Evolutionary conservation across 257 asterid genomes (phyloP), one percentile per base, ranked within the genome.

Genomic region (Solanum boliviense): DNA sequence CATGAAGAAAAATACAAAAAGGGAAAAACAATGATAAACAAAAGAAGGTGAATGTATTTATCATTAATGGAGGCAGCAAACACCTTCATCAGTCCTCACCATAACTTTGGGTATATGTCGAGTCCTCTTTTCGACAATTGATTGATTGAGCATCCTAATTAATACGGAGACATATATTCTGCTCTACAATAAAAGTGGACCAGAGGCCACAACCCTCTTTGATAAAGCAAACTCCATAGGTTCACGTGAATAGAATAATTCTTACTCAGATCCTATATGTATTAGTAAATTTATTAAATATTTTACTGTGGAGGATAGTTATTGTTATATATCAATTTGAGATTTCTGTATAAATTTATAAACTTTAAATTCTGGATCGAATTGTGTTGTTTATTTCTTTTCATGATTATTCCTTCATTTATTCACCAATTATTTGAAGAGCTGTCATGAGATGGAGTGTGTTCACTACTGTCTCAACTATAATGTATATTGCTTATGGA

Each of bases 291-390:
- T 18, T 34, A 72, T 34, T 32, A 34, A 72, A 34, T 34, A 20
- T 73, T 20, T 73, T 10, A 73, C 0, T 1, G 1, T 34, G 18
- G 23, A 9, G 15, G 10, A 4, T 72, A 4, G 23, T 72, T 16
- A 18, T 29, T 32, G 10, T 32, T 72, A 70, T 71, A 71, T 18
- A 34, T 72, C 6, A 18, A 34, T 4, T 72, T 72, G 39, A 2
- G 6, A 32, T 32, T 32, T 72, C 0, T 7, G 0, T 2, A 2
- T 0, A 5, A 35, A 35, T 21, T 74, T 1, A 74, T 74, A 35
- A 74, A 74, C 1, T 35, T 35, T 1, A 20, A 35, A 35, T 35
- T 2, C 0, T 74, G 39, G 0, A 74, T 35, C 4, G 2, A 5
- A 10, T 0, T 16, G 27, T 18, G 15, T 4, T 16, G 20, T 21